Percentiles rank a stretch among this genome's conserved stretches.
These are phyloP conservation scores for Conringia planisiliqua DNA, from an alignment of 345 rosid species.

Conservation along the genomic window DNA sequence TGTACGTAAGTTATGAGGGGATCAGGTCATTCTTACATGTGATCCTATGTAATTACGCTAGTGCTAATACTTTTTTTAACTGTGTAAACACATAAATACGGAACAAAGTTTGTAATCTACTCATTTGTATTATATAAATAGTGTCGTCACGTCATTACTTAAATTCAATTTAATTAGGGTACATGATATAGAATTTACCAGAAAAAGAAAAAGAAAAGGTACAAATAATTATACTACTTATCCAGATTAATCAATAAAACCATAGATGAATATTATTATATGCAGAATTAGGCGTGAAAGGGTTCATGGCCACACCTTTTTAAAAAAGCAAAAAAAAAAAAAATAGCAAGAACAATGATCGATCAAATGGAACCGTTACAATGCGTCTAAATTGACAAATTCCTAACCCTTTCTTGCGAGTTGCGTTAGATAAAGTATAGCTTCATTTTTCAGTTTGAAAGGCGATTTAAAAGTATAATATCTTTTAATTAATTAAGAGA, in stretches of 20 bases:
- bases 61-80: background rate
- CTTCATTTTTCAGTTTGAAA: background rate
- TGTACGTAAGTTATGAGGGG: background rate
- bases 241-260: background rate
- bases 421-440: background rate
- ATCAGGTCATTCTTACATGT: background rate
- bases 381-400: slow-evolving; percentile 6
- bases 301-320: slow-evolving; percentile 1
- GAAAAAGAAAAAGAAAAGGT: background rate
- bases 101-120: background rate
- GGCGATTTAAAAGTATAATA: background rate
- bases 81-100: background rate
- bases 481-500: background rate
- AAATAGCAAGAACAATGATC: background rate
- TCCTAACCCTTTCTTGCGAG: slow-evolving; percentile 7
- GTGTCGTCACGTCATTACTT: background rate
- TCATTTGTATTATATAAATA: background rate
- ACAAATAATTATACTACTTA: background rate
- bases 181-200: background rate
- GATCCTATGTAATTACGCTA: background rate
- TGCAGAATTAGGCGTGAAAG: slow-evolving; percentile 12
- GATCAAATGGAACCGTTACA: slow-evolving; percentile 12
- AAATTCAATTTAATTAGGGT: background rate
- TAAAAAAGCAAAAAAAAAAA: background rate
- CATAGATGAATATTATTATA: background rate